phyloP scores from a whole-genome alignment of 345 rosid genomes.

The Populus simonii region DNA sequence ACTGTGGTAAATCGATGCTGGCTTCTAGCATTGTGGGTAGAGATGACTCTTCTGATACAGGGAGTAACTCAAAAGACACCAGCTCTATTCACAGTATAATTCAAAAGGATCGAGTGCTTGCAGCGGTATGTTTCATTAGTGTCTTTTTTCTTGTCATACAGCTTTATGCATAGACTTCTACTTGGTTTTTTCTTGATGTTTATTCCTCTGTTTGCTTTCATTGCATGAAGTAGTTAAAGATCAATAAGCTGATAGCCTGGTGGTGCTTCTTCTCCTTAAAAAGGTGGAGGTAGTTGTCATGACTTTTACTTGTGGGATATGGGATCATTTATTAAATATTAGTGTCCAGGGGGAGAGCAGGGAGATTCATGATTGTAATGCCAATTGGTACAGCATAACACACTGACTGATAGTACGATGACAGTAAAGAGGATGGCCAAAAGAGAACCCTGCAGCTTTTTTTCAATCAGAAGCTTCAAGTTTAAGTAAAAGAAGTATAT shows the following conservation, averaged over 20 bases:
- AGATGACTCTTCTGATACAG: constrained; percentile 62
- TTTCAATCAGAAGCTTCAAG: too few species aligned
- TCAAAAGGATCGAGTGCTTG: constrained; percentile 84
- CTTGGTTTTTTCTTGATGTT: neutral
- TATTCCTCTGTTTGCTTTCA: too few species aligned
- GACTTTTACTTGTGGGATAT: neutral
- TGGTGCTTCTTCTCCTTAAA: neutral
- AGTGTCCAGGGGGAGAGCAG: too few species aligned
- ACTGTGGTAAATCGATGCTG: constrained; percentile 75
- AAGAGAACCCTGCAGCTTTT: too few species aligned
- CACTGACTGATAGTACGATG: too few species aligned
- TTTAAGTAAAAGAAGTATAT: too few species aligned
- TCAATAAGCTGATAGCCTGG: too few species aligned
- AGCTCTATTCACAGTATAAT: constrained; percentile 69
- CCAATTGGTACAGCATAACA: too few species aligned
- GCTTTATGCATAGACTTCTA: neutral
- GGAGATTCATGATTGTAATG: too few species aligned
- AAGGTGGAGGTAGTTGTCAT: neutral
- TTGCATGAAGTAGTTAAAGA: too few species aligned
- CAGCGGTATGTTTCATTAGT: constrained; percentile 49
- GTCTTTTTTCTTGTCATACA: neutral
- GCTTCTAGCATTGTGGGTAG: constrained; percentile 66
- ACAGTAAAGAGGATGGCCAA: too few species aligned
- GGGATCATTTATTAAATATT: neutral
- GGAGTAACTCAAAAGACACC: constrained; percentile 60